Base-by-base conservation (phyloP, 2,329 filamentous ascomycete species). In the Colletotrichum destructivum region DNA sequence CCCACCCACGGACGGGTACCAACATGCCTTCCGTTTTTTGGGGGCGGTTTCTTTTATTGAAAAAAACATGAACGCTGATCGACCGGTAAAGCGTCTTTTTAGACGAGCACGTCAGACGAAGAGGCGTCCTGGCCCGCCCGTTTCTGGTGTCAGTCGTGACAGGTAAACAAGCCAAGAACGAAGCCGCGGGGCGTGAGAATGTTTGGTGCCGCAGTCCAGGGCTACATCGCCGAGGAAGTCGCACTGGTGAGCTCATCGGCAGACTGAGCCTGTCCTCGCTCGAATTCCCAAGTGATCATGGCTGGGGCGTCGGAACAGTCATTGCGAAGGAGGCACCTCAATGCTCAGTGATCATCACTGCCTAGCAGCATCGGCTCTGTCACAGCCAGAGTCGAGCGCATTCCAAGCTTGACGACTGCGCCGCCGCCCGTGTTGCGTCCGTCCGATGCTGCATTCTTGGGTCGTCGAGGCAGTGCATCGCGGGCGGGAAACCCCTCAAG, bases 381-480 rank as follows among this genome's bases (percentile, higher is more conserved):
- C 49, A 42, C 31, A 62, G 35, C 60, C 21, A 57, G 66, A 60
- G 59, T 57, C 38, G n/a, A 49, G 13, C 8, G 35, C 44, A 49
- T 38, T 56, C 23, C 44, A 26, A 52, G 38, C 57, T 63, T 35
- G 46, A 52, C 18, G 40, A 61, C 69, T 62, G 64, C 69, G 57
- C 59, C 65, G 59, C 46, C 62, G 52, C 59, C 59, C 18, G 21
- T 40, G 31, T 56, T 65, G 68, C n/a, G 44, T 51, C 64, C 65
- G 59, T 62, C 57, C 26, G 56, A 55, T 69, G 65, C 21, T 64
- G 23, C 31, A 8, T 35, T 35, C 51, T 55, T 60, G 59, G 69
- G 60, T 71, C 59, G 59, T 49, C 69, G 65, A 60, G 65, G 65
- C 69, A 69, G 65, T 69, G 69, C 59, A 64, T 52, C 64, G 44